Percentiles rank a stretch among this genome's conserved stretches.
These are phyloP conservation scores for Onygenales sp. DNA, from an alignment of 2,329 filamentous ascomycete genomes.

Conservation along the genomic window DNA sequence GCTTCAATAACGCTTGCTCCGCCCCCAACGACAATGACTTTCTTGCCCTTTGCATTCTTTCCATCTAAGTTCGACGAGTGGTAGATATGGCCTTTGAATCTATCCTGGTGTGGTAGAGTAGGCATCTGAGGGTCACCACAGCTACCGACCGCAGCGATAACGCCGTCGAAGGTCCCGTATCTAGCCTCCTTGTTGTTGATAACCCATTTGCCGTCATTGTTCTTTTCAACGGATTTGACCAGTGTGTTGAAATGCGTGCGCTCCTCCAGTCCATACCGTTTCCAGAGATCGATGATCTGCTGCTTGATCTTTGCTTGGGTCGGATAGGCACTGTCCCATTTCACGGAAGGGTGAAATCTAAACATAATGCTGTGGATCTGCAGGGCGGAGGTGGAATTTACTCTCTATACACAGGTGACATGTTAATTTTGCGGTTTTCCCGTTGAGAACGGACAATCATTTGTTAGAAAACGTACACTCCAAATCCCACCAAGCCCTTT, in stretches of 20 bases:
- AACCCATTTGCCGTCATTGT: slow-evolving; percentile 62
- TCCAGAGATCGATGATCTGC: slow-evolving; percentile 64
- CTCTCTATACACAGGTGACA: slow-evolving; percentile 40
- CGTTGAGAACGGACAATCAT: background rate
- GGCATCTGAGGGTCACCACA: slow-evolving; percentile 72
- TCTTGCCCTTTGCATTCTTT: slow-evolving; percentile 63
- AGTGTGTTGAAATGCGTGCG: slow-evolving; percentile 63
- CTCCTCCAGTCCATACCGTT: slow-evolving; percentile 60
- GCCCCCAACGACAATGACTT: slow-evolving; percentile 65
- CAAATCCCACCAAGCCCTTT: slow-evolving; percentile 65
- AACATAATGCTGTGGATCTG: slow-evolving; percentile 86
- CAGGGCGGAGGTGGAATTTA: slow-evolving; percentile 72
- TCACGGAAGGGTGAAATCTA: slow-evolving; percentile 71
- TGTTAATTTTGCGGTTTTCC: background rate
- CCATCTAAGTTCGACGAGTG: slow-evolving; percentile 70
- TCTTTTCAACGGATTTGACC: slow-evolving; percentile 61
- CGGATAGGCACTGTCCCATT: slow-evolving; percentile 69
- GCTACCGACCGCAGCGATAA: slow-evolving; percentile 69
- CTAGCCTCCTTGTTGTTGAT: slow-evolving; percentile 63
- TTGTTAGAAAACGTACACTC: slow-evolving; percentile 46
- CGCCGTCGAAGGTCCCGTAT: slow-evolving; percentile 65
- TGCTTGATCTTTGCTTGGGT: slow-evolving; percentile 64
- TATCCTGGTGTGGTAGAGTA: slow-evolving; percentile 57
- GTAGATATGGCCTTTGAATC: slow-evolving; percentile 61
- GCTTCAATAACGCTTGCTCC: slow-evolving; percentile 76